Evolutionary conservation across 192 early-diverging fungal genomes (phyloP).

Genomic region (Backusella circina): DNA sequence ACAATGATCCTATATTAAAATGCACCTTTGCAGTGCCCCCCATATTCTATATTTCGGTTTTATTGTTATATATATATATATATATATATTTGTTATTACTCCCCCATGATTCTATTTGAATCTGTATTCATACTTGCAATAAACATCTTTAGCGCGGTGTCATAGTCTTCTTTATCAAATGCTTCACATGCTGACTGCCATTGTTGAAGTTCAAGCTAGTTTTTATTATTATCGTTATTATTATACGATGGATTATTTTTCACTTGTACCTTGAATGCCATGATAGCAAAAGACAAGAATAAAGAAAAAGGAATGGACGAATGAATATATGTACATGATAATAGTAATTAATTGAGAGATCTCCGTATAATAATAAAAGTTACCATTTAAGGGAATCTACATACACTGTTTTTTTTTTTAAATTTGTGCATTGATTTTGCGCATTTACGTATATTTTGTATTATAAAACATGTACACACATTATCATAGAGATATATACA

Average conservation of each 20-base stretch:
- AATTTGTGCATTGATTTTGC: too few relatives aligned
- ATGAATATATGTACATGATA: not conserved
- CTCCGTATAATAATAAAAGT: not conserved
- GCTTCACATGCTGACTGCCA: slow-evolving; percentile 74
- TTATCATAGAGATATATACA: too few relatives aligned
- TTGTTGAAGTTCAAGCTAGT: slow-evolving; percentile 72
- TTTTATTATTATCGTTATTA: too few relatives aligned
- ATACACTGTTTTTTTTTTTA: too few relatives aligned
- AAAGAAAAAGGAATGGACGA: not conserved
- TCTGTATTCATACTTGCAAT: slow-evolving; percentile 43
- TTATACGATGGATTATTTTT: too few relatives aligned
- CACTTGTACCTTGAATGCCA: not conserved
- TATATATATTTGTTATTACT: too few relatives aligned
- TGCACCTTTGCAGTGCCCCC: slow-evolving; percentile 89
- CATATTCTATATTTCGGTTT: slow-evolving; percentile 47
- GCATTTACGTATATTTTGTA: too few relatives aligned
- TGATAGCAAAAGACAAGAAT: not conserved
- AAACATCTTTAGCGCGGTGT: slow-evolving; percentile 64
- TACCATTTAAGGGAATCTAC: not conserved
- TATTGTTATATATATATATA: too few relatives aligned
- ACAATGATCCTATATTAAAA: slow-evolving; percentile 87
- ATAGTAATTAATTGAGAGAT: not conserved
- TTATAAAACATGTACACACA: too few relatives aligned
- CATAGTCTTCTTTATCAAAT: slow-evolving; percentile 71
- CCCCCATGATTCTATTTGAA: too few relatives aligned